Base-by-base conservation (phyloP, 1,284 basidiomycete genomes). In the Puccinia triticina region DNA sequence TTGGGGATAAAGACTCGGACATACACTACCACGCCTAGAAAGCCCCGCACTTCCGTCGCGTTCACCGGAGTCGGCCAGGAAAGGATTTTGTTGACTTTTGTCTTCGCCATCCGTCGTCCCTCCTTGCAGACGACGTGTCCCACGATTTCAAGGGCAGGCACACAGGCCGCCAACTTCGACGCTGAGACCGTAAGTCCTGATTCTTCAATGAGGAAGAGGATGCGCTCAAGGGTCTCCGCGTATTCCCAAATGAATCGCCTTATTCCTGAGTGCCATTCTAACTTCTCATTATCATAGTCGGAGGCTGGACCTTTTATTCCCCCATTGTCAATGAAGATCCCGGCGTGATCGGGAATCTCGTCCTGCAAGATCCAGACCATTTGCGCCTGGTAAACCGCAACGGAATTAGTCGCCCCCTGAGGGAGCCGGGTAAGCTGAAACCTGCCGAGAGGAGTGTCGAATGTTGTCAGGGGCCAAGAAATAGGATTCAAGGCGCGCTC, bases 221-320 rank as follows among this genome's bases (percentile, higher is more conserved):
- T n/a, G n/a, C n/a, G n/a, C n/a, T n/a, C n/a, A n/a, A n/a, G n/a
- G n/a, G n/a, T n/a, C n/a, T n/a, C 29, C 66, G 21, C 61, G 11
- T 32, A 71, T 23, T 71, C 67, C 67, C 67, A 71, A 37, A 71
- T 40, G 34, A 71, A 71, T 5, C 67, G 7, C 32, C 67, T 71
- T 7, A 71, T 71, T 1, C 67, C 34, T 5, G 32, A 11, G 37
- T 71, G n/a, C n/a, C n/a, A n/a, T n/a, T 69, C 34, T 69, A 69
- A 18, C 12, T 7, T 5, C 18, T 29, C 12, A 18, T 64, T 34
- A 18, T 64, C 23, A 14, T 66, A 66, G 14, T 14, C 23, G 2
- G 32, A 34, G 2, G 2, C 3, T 3, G 61, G 61, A 12, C 61
- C 61, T n/a, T 66, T 66, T 5, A 66, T 66, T 12, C 61, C 61